Evolutionary conservation across 257 asterid species (phyloP).

Genomic region (Plantago elongata): DNA sequence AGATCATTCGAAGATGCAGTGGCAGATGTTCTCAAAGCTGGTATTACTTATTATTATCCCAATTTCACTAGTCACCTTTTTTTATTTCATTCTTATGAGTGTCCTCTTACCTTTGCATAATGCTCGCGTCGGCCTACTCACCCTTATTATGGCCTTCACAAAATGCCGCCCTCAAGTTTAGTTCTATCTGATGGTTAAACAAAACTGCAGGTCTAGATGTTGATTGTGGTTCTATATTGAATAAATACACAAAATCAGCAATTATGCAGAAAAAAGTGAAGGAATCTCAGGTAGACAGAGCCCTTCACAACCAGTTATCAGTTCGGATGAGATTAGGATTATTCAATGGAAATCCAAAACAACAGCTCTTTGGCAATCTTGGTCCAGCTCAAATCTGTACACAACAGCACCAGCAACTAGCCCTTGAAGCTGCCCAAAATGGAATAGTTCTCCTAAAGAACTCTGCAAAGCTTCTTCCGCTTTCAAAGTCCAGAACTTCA

Average conservation of each 20-base stretch:
- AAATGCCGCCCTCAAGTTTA: background rate
- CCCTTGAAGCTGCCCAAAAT: slow-evolving; percentile 81
- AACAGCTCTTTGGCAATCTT: slow-evolving; percentile 58
- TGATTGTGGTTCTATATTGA: slow-evolving; percentile 56
- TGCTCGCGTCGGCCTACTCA: no score
- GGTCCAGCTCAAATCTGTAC: slow-evolving; percentile 90
- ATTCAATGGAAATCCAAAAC: slow-evolving; percentile 70
- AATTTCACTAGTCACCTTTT: no score
- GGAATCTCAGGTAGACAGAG: slow-evolving; percentile 51
- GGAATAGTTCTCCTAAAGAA: slow-evolving; percentile 86
- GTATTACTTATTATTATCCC: slow-evolving; percentile 23
- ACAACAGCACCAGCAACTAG: slow-evolving; percentile 54
- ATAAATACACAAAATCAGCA: slow-evolving; percentile 67
- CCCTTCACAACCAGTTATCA: slow-evolving; percentile 66
- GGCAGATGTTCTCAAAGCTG: slow-evolving; percentile 74
- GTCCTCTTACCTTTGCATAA: no score
- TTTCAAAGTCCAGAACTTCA: slow-evolving; percentile 48
- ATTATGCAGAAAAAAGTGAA: slow-evolving; percentile 39
- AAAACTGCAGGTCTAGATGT: slow-evolving; percentile 81
- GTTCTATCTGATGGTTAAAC: background rate
- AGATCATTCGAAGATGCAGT: slow-evolving; percentile 59
- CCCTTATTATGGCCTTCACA: no score
- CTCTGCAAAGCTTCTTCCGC: slow-evolving; percentile 52
- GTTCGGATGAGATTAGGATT: slow-evolving; percentile 73
- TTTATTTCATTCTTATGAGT: no score